Evolutionary conservation across 2,329 filamentous ascomycete genomes (phyloP).

Genomic region (Clonostachys byssicola): DNA sequence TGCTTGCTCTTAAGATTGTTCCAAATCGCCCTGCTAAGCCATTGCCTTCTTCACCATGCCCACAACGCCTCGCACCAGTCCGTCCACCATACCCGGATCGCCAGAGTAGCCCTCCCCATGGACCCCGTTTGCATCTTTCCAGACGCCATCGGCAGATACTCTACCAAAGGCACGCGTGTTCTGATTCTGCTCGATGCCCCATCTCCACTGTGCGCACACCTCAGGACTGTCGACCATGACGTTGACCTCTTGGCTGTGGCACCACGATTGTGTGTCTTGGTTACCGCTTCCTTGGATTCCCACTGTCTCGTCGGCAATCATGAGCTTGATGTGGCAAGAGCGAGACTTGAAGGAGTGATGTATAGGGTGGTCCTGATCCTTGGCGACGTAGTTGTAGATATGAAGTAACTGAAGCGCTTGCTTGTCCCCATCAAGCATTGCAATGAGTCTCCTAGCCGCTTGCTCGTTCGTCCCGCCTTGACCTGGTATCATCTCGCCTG

Average conservation of each 20-base stretch:
- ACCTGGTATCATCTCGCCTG: slow-evolving; percentile 69
- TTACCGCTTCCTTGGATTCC: slow-evolving; percentile 74
- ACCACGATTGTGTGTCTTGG: slow-evolving; percentile 79
- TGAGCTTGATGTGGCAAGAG: slow-evolving; percentile 72
- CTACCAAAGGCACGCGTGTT: slow-evolving; percentile 59
- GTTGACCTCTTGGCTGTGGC: slow-evolving; percentile 74
- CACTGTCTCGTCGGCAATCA: slow-evolving; percentile 67
- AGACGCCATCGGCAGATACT: slow-evolving; percentile 54
- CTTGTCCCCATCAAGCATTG: slow-evolving; percentile 41
- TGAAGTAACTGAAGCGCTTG: slow-evolving; percentile 33
- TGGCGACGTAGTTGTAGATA: slow-evolving; percentile 68
- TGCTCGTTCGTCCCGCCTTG: slow-evolving; percentile 76
- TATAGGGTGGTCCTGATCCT: slow-evolving; percentile 67
- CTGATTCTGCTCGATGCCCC: slow-evolving; percentile 59
- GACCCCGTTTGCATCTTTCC: slow-evolving; percentile 48
- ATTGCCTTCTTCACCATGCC: slow-evolving; percentile 7
- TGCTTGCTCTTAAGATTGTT: not conserved
- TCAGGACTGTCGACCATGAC: slow-evolving; percentile 63
- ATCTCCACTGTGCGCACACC: slow-evolving; percentile 60
- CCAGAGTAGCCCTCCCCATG: slow-evolving; percentile 5
- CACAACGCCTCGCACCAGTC: slow-evolving; percentile 5
- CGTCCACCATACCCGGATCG: slow-evolving; percentile 6
- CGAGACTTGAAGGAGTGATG: slow-evolving; percentile 61
- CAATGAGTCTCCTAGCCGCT: slow-evolving; percentile 56
- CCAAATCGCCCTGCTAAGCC: not conserved